Conservation (phyloP, 176 grass and related monocot genomes). For the Raddia guianensis region DNA sequence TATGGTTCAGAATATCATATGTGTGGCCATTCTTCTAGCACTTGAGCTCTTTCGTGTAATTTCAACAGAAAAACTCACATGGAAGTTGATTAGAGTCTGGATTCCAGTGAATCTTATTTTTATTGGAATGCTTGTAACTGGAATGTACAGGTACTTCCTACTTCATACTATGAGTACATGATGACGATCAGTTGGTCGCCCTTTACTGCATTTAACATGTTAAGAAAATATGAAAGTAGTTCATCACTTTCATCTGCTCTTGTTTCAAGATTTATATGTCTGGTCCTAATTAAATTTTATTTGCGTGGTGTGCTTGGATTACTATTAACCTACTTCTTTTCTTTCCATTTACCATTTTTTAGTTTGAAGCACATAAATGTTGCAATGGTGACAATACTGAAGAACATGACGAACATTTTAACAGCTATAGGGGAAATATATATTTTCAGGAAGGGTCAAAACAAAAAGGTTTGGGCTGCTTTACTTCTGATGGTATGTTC, state of each 20-base stretch:
- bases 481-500: conserved; percentile 74
- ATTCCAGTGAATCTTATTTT: conserved; percentile 90
- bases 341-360: conserved; percentile 8
- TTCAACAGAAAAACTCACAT: conserved; percentile 72
- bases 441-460: conserved; percentile 75
- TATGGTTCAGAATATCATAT: conserved; percentile 71
- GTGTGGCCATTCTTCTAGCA: conserved; percentile 60
- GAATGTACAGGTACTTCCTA: conserved; percentile 79
- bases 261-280: background rate
- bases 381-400: conserved; percentile 91
- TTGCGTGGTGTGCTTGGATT: background rate
- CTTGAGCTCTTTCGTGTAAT: conserved; percentile 60
- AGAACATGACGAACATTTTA: conserved; percentile 94
- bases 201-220: conserved; percentile 6
- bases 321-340: background rate
- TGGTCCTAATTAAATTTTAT: background rate
- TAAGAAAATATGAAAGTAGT: background rate
- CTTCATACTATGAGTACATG: background rate
- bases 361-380: conserved; percentile 96
- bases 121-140: conserved; percentile 76
- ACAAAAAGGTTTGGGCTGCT: conserved; percentile 82
- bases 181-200: background rate
- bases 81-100: conserved; percentile 85
- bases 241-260: conserved; percentile 10
- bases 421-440: conserved; percentile 81